Conservation (phyloP, 306 rosid genomes). For the Benincasa hispida region DNA sequence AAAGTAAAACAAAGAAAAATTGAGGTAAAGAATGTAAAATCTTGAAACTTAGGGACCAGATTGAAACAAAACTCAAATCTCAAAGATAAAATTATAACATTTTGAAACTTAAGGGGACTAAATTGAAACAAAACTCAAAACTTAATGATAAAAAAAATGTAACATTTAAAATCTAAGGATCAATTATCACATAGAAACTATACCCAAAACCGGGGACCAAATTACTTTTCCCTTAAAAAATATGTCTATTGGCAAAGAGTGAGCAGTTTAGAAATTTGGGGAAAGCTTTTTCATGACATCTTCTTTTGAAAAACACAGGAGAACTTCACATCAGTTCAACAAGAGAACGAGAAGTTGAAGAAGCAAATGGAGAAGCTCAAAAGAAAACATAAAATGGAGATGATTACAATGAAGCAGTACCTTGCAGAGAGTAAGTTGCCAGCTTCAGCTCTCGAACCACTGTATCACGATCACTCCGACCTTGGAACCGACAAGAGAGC, state of each 20-base stretch:
- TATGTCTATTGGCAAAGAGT: not conserved
- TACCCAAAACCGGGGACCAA: too few relatives aligned
- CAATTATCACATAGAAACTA: too few relatives aligned
- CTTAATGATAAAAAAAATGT: too few relatives aligned
- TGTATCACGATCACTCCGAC: conserved; percentile 46
- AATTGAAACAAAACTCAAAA: too few relatives aligned
- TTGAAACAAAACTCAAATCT: too few relatives aligned
- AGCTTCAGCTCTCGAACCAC: conserved; percentile 63
- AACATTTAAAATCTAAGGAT: too few relatives aligned
- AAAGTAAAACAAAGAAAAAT: too few relatives aligned
- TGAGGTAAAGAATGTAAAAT: too few relatives aligned
- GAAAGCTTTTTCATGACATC: not conserved
- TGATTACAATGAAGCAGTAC: conserved; percentile 84
- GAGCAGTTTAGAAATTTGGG: not conserved
- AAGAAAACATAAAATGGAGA: conserved; percentile 90
- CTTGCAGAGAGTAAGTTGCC: conserved; percentile 84
- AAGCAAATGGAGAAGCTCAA: conserved; percentile 82
- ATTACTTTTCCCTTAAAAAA: too few relatives aligned
- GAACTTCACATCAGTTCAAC: conserved; percentile 34
- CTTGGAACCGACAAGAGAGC: conserved; percentile 14
- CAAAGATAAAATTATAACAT: too few relatives aligned
- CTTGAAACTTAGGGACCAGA: too few relatives aligned
- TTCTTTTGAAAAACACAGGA: conserved; percentile 39
- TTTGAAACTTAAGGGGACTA: too few relatives aligned
- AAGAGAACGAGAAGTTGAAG: conserved; percentile 63